Conservation (phyloP, 1,284 basidiomycete genomes). For the Ustilago xerochloae region DNA sequence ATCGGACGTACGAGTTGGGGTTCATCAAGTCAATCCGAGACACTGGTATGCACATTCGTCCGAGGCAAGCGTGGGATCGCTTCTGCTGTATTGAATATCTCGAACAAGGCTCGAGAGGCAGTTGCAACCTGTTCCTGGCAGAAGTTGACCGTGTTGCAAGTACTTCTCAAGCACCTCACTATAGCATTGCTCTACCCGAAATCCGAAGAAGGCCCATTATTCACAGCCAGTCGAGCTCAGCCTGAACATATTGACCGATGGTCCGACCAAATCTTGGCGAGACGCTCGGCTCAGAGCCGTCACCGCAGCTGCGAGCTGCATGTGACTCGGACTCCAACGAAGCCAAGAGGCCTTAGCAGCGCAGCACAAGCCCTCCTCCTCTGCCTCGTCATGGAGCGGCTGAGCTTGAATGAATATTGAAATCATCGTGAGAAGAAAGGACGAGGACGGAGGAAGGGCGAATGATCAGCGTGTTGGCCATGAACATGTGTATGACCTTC, state of each 20-base stretch:
- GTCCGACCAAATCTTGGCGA: not conserved
- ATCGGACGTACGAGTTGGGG: not conserved
- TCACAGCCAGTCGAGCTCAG: not conserved
- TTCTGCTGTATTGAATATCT: too few species aligned
- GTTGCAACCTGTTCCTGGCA: too few species aligned
- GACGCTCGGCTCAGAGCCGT: not conserved
- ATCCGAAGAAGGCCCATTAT: not conserved
- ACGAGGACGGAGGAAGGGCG: not conserved
- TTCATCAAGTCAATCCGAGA: not conserved
- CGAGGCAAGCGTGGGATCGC: too few species aligned
- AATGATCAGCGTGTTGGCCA: not conserved
- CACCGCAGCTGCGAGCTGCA: not conserved
- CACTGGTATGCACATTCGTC: not conserved
- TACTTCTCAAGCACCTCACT: too few species aligned
- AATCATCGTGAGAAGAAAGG: not conserved
- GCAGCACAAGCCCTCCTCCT: too few species aligned
- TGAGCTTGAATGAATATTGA: not conserved
- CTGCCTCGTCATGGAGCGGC: too few species aligned
- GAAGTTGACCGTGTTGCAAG: too few species aligned
- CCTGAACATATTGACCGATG: not conserved
- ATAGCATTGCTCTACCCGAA: not conserved
- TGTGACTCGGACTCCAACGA: not conserved
- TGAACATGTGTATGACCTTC: conserved; percentile 4
- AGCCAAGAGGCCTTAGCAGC: not conserved
- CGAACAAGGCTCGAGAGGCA: too few species aligned